A percentile compares a stretch with the other conserved stretches of the same genome.
These are phyloP conservation scores for Alliaria petiolata DNA, from an alignment of 345 rosid genomes.

Conservation along the genomic window DNA sequence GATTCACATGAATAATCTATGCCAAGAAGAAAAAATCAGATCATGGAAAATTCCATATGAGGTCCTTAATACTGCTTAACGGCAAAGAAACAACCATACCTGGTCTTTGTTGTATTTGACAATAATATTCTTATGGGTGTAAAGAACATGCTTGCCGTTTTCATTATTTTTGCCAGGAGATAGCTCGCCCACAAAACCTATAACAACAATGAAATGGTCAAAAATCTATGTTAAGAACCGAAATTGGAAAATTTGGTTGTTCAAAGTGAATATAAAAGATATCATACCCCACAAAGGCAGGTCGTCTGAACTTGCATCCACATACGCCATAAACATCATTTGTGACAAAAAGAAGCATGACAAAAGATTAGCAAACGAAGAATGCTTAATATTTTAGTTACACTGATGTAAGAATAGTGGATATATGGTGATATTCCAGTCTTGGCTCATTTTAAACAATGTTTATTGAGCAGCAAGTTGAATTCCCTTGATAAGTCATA, in stretches of 20 bases:
- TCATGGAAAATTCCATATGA: background rate
- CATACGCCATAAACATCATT: constrained; percentile 22
- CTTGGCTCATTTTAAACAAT: background rate
- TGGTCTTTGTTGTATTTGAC: constrained; percentile 79
- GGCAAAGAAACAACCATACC: constrained; percentile 46
- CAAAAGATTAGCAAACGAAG: constrained; percentile 9
- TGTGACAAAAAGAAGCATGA: constrained; percentile 18
- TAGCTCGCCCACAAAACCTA: constrained; percentile 87
- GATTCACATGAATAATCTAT: too few relatives aligned
- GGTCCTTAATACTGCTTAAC: background rate
- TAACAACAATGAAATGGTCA: constrained; percentile 12
- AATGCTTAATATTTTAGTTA: background rate
- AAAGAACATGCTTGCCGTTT: constrained; percentile 62
- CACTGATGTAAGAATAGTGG: background rate
- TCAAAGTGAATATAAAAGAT: background rate
- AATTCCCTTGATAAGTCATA: background rate
- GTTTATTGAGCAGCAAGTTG: background rate
- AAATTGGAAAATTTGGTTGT: background rate
- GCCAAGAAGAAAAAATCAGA: background rate
- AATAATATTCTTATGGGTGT: constrained; percentile 72
- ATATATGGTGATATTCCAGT: background rate
- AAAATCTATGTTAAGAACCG: background rate
- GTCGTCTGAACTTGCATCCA: constrained; percentile 71
- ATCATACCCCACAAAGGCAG: constrained; percentile 93
- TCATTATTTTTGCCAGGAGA: constrained; percentile 74